Base-by-base conservation (phyloP, 106 monocot genomes). In the Allium sativum region DNA sequence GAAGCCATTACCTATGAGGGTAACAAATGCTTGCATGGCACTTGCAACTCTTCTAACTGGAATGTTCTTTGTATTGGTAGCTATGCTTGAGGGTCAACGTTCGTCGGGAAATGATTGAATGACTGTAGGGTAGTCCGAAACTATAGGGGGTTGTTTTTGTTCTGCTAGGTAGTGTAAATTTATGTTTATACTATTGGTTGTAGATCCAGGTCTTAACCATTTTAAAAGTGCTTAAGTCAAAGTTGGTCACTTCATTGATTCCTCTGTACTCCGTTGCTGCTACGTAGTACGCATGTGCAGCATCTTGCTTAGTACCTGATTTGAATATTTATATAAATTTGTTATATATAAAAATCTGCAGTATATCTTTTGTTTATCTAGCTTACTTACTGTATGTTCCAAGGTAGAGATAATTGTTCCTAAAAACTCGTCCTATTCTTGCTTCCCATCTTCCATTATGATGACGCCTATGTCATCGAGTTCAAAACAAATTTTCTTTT, bases 381-480 rank as follows among this genome's bases (percentile, higher is more conserved):
- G 65, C 20, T 64, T 54, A 31, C 77, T 77, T 68, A 90, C 94
- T 62, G 63, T 86, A 95, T 11, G 94, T 90, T 4, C 90, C 94
- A 7, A 95, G 81, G 68, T 95, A 95, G 48, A 95, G 86, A 70
- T 95, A 90, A 56, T 90, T 95, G 72, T 95, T 90, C 20, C 94
- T 90, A 5, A 90, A 83, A 18, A 95, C 90, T 46, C 94, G 78
- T 13, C 94, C 94, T 31, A 95, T 90, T 44, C 94, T 74, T 51
- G 94, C 90, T 70, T 90, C 90, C 94, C 94, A 95, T 17, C 90
- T 68, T 14, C 90, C 86, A 64, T 95, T 83, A 57, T 87, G 94
- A 65, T 95, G 94, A 77, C 90, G 94, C 83, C 94, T 94, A n/a
- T n/a, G 59, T 73, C 65, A 53, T 31, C 1, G 31, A 31, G 31